These are phyloP conservation scores for Dactylonectria macrodidyma DNA, from an alignment of 2,329 filamentous ascomycete species.

Conservation along the genomic window DNA sequence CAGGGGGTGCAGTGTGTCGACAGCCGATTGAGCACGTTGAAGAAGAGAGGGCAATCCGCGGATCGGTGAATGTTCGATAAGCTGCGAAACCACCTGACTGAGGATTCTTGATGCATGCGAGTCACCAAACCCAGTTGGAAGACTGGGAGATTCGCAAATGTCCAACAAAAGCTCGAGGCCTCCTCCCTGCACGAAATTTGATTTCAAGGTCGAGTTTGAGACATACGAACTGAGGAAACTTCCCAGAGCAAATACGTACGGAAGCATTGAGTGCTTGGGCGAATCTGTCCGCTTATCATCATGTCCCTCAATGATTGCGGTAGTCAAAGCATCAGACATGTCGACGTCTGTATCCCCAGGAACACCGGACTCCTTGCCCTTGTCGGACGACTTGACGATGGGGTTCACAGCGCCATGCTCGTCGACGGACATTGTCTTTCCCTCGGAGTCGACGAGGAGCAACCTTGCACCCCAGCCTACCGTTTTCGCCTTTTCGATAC, in stretches of 20 bases:
- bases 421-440: slow-evolving; percentile 66
- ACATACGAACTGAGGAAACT: slow-evolving; percentile 85
- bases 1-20: slow-evolving; percentile 79
- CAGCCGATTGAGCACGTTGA: slow-evolving; percentile 78
- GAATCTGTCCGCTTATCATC: slow-evolving; percentile 42
- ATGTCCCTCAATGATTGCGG: slow-evolving; percentile 29
- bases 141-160: slow-evolving; percentile 84
- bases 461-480: slow-evolving; percentile 86
- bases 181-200: slow-evolving; percentile 81
- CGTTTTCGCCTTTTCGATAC: slow-evolving; percentile 77
- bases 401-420: slow-evolving; percentile 62
- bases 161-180: slow-evolving; percentile 89
- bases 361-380: slow-evolving; percentile 58
- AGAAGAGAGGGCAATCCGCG: slow-evolving; percentile 87
- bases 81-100: slow-evolving; percentile 79
- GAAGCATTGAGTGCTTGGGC: slow-evolving; percentile 63
- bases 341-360: slow-evolving; percentile 69
- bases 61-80: slow-evolving; percentile 86
- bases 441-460: slow-evolving; percentile 72
- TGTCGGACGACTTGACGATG: slow-evolving; percentile 47
- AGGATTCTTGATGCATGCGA: slow-evolving; percentile 78
- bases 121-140: slow-evolving; percentile 75
- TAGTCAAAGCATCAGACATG: slow-evolving; percentile 70
- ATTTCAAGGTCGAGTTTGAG: slow-evolving; percentile 80
- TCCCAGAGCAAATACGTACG: slow-evolving; percentile 82